Evolutionary conservation across 1,284 basidiomycete species (phyloP), one percentile per base, ranked within the genome.

Genomic region (Cryptococcus jaspeensis): DNA sequence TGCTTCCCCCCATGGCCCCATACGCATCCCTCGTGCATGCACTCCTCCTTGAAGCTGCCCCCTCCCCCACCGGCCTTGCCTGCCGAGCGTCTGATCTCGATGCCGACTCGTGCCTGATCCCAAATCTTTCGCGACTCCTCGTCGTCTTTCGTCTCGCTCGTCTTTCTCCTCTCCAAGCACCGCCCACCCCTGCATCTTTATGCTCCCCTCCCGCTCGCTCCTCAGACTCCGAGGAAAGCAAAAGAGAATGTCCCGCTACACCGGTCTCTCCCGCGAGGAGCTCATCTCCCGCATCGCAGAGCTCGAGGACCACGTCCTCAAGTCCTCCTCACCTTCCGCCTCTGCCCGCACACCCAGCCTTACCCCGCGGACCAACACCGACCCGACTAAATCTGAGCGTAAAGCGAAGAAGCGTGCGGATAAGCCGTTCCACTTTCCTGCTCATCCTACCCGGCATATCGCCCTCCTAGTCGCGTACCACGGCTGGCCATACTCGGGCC

Each of bases 381-480:
- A 39, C 32, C n/a, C 32, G 18, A 38, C 32, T 5, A 60, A 52
- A 49, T 28, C 52, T 43, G 56, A 40, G 11, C 41, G 49, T 38
- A 52, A 56, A 20, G 41, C 41, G 28, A 61, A 58, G 18, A 54
- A 59, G 51, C 64, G 64, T 50, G 52, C 46, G 23, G 50, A 53
- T 48, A 67, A 64, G 40, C 59, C 63, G 5, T 73, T 74, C 73
- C 78, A 87, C 63, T 89, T 92, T 71, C 75, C 82, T n/a, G 75
- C 81, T 2, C 82, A 91, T 64, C 82, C 88, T 2, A 82, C 83
- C 41, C 86, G 90, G 56, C 97, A 97, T 77, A 91, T 98, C 58
- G 94, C 94, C 0, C 79, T 97, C 53, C 88, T 91, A 64, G 91
- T 97, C 70, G 87, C 87, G 65, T 99, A 98, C 74, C 86, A 92